Base-by-base conservation (phyloP, 306 rosid genomes). In the Cucurbita ficifolia region DNA sequence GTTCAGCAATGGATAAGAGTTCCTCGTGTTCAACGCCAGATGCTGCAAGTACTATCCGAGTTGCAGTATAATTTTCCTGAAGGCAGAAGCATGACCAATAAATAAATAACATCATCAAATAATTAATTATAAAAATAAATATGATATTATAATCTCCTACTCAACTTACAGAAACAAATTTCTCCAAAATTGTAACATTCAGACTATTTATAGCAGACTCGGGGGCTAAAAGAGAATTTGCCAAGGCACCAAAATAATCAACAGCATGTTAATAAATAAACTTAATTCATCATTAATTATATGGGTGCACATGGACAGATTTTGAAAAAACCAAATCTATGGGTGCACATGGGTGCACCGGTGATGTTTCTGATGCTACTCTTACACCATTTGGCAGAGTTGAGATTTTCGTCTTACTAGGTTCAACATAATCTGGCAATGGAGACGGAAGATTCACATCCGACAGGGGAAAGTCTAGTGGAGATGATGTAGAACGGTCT, bases 1-100 rank as follows among this genome's bases (percentile, higher is more conserved):
- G 98, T 83, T 94, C 96, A 6, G 91, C 96, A 80, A 87, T 38
- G 52, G 91, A 87, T 72, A 94, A 74, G 69, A 94, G 83, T 68
- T 88, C 92, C 80, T 87, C 92, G 45, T 94, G 96, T 75, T 89
- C 97, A 86, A 94, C 97, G 76, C 96, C 98, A 79, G 89, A 90
- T 67, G 92, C 98, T 49, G 96, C 92, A 78, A 94, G 88, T 55
- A 90, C 95, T 63, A 90, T 85, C 76, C 91, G 84, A 40, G 96
- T 80, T 40, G 95, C 96, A 16, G 96, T 86, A 77, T 89, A 94
- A 78, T 94, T 90, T 78, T 87, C 94, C 98, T 94, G 86, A 76
- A 82, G 79, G 69, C 60, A 17, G 78, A 73, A 85, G 77, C 55
- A 72, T 56, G 54, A 71, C 14, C 43, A 45, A 48, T 48, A 75